Evolutionary conservation across 2,329 filamentous ascomycete genomes (phyloP).

Genomic region (Penicillium occitanis): DNA sequence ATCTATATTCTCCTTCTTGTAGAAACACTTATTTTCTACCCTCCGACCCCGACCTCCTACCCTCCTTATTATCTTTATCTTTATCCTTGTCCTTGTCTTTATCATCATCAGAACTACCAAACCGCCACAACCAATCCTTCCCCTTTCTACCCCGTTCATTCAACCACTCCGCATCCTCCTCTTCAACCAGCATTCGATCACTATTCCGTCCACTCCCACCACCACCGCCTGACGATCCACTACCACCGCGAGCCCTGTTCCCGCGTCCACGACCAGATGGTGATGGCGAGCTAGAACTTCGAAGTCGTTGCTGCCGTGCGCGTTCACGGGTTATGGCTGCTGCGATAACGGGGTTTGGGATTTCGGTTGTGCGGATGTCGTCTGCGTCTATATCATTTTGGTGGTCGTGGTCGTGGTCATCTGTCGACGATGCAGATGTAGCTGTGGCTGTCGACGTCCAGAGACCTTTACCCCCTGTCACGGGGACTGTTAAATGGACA

Average conservation of each 20-base stretch:
- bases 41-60: neutral
- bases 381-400: neutral
- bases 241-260: constrained; percentile 2
- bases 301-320: neutral
- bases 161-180: constrained; percentile 30
- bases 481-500: constrained; percentile 19
- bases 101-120: neutral
- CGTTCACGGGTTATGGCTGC: constrained; percentile 14
- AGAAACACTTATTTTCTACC: neutral
- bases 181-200: constrained; percentile 26
- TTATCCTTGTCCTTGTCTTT: neutral
- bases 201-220: neutral
- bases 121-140: constrained; percentile 25
- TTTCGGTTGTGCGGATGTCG: neutral
- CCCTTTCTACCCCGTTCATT: constrained; percentile 26
- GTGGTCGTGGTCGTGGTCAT: neutral
- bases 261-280: constrained; percentile 16
- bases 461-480: neutral
- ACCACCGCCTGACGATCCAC: constrained; percentile 24
- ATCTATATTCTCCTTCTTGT: neutral
- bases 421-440: neutral
- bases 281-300: constrained; percentile 15
- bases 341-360: constrained; percentile 15
- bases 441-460: neutral
- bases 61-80: neutral